Conservation (phyloP, 352 stramenopile species). For the Blastocystis hominis region DNA sequence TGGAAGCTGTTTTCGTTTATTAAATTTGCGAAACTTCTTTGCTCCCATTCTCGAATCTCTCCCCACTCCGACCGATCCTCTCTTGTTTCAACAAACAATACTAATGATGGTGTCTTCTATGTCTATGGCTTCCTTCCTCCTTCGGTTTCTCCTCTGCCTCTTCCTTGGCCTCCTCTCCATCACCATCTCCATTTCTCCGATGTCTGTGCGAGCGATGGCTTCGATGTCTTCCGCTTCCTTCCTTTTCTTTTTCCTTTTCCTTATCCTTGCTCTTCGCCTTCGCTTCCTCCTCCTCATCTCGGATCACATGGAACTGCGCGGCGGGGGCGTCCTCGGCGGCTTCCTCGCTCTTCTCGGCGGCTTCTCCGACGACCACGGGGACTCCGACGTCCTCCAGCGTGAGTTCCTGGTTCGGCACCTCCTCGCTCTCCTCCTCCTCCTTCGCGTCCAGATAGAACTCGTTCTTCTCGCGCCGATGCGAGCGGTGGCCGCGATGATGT, state of each 20-base stretch:
- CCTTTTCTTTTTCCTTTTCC: slow-evolving; percentile 64
- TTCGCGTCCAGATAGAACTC: slow-evolving; percentile 70
- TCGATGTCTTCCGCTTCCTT: slow-evolving; percentile 15
- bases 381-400: slow-evolving; percentile 32
- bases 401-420: background rate
- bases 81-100: slow-evolving; percentile 36
- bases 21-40: background rate
- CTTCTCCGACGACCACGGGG: background rate
- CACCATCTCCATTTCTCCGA: slow-evolving; percentile 52
- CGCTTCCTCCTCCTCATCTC: background rate
- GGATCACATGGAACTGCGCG: background rate
- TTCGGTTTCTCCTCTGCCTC: background rate
- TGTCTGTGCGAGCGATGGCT: slow-evolving; percentile 1
- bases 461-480: slow-evolving; percentile 62
- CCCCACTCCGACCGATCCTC: background rate
- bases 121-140: background rate
- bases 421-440: slow-evolving; percentile 58
- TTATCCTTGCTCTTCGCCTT: slow-evolving; percentile 65
- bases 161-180: background rate
- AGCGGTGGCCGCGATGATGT: slow-evolving; percentile 49
- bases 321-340: background rate
- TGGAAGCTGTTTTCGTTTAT: background rate
- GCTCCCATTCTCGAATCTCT: background rate
- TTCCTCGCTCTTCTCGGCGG: slow-evolving; percentile 60
- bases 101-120: slow-evolving; percentile 59